Percentiles rank a stretch among this genome's conserved stretches.
phyloP scores from a whole-genome alignment of 306 rosid genomes.

The Ammopiptanthus mongolicus region DNA sequence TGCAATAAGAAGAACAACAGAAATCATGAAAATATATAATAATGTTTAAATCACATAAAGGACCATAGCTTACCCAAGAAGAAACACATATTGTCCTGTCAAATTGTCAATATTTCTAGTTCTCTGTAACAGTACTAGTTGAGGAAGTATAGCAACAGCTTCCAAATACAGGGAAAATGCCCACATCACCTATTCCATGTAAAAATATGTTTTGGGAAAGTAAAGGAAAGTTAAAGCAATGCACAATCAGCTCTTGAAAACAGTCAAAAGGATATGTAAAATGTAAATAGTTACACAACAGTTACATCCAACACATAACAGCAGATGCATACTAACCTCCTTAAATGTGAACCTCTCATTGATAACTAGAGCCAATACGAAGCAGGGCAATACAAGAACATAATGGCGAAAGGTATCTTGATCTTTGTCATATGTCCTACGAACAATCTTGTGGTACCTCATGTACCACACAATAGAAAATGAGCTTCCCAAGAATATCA shows the following conservation, averaged over 20 bases:
- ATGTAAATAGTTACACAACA: not conserved
- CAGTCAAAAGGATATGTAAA: not conserved
- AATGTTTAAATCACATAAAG: not conserved
- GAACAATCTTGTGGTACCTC: constrained; percentile 70
- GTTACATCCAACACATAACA: not conserved
- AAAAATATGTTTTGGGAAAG: constrained; percentile 11
- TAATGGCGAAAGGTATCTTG: constrained; percentile 81
- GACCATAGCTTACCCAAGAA: constrained; percentile 64
- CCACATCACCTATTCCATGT: constrained; percentile 74
- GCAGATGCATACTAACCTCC: constrained; percentile 53
- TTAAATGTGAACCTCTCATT: constrained; percentile 70
- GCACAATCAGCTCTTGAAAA: constrained; percentile 15
- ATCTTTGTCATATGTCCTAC: constrained; percentile 82
- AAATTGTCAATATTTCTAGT: constrained; percentile 91
- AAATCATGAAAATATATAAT: not conserved
- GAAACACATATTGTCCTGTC: constrained; percentile 86
- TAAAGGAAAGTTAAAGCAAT: not conserved
- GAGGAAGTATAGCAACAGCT: constrained; percentile 95
- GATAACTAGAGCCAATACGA: constrained; percentile 59
- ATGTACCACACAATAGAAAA: constrained; percentile 93
- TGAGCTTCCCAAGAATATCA: constrained; percentile 83
- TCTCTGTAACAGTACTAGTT: constrained; percentile 72
- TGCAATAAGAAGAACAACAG: not conserved
- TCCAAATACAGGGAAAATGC: constrained; percentile 81
- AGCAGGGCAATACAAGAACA: constrained; percentile 68